These are phyloP conservation scores for Chalciporus piperatus DNA, from an alignment of 768 basidiomycete species.

Conservation along the genomic window DNA sequence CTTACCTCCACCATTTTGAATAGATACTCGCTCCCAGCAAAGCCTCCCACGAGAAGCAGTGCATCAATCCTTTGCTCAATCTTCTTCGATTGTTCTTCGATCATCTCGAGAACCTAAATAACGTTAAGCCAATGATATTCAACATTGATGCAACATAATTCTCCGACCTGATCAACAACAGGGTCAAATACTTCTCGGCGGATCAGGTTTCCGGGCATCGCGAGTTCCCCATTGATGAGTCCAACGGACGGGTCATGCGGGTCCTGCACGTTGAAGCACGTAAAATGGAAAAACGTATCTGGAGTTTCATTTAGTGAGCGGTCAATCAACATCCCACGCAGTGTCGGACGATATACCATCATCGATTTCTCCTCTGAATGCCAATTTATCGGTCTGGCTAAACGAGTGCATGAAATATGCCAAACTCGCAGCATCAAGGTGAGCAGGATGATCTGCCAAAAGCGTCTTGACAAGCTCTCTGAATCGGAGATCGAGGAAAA, in stretches of 20 bases:
- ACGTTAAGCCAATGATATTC: constrained; percentile 6
- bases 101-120: constrained; percentile 67
- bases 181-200: constrained; percentile 87
- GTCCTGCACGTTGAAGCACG: constrained; percentile 85
- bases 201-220: constrained; percentile 76
- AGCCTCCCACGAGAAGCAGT: constrained; percentile 86
- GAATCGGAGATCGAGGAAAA: constrained; percentile 87
- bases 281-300: constrained; percentile 88
- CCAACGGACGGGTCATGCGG: constrained; percentile 79
- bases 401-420: constrained; percentile 90
- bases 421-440: constrained; percentile 76
- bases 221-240: constrained; percentile 77
- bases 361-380: constrained; percentile 67
- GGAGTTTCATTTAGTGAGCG: constrained; percentile 9
- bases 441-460: constrained; percentile 79
- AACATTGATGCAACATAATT: constrained; percentile 3
- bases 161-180: constrained; percentile 68
- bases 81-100: constrained; percentile 70
- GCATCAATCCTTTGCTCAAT: constrained; percentile 76
- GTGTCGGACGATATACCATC: constrained; percentile 52
- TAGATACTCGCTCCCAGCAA: constrained; percentile 83
- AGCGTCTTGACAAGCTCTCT: constrained; percentile 76
- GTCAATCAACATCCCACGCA: background rate
- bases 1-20: constrained; percentile 74
- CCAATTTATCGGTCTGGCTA: constrained; percentile 83